phyloP scores from a whole-genome alignment of 83 land plant species.

The Diphasiastrum complanatum region DNA sequence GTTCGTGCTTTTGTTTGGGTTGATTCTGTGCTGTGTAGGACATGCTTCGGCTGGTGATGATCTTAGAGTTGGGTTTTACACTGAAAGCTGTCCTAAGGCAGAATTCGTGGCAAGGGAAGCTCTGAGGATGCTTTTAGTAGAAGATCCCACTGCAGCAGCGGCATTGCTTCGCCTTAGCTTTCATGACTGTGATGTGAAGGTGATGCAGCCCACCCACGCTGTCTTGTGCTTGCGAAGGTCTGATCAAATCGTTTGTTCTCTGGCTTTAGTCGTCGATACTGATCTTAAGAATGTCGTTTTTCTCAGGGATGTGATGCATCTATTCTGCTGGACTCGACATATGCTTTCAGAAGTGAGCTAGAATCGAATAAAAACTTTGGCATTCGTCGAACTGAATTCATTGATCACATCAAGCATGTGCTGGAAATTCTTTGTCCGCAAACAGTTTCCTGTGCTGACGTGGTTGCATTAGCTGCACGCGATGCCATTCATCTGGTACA shows the following conservation, averaged over 20 bases:
- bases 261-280: not conserved
- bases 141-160: slow-evolving; percentile 2
- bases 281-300: not conserved
- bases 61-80: slow-evolving; percentile 1
- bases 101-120: not conserved
- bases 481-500: not conserved
- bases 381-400: too few species aligned
- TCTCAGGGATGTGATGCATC: slow-evolving; percentile 9
- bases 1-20: too few species aligned
- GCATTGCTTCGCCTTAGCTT: slow-evolving; percentile 9
- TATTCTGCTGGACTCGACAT: not conserved
- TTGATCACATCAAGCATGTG: too few species aligned
- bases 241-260: too few species aligned
- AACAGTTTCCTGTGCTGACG: too few species aligned
- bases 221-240: too few species aligned
- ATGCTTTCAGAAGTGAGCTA: not conserved
- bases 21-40: too few species aligned
- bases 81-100: not conserved
- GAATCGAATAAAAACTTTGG: slow-evolving; percentile 7
- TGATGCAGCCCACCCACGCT: not conserved
- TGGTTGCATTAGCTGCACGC: too few species aligned
- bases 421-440: too few species aligned
- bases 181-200: slow-evolving; percentile 5
- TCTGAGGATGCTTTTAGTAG: not conserved
- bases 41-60: too few species aligned